Conservation (phyloP, 805 yeast species). For the Candida ipomoeae region DNA sequence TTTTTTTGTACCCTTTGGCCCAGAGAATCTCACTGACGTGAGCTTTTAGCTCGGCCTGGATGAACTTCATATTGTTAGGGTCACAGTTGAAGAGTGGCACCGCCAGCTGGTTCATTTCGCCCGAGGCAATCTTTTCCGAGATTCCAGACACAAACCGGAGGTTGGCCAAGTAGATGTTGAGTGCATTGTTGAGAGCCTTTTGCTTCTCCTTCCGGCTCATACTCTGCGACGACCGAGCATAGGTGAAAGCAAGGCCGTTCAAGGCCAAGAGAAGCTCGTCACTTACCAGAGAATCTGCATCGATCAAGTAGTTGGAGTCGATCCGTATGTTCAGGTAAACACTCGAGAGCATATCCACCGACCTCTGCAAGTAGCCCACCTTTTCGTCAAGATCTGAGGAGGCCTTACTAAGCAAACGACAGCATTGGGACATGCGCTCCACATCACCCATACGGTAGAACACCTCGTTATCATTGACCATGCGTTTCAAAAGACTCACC, state of each 20-base stretch:
- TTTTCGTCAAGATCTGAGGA: conserved; percentile 18
- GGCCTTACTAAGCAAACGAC: conserved; percentile 32
- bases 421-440: conserved; percentile 37
- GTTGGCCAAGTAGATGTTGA: conserved; percentile 36
- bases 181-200: conserved; percentile 21
- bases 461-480: conserved; percentile 34
- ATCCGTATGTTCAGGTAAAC: conserved; percentile 26
- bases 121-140: conserved; percentile 15
- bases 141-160: conserved; percentile 24
- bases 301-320: conserved; percentile 24
- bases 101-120: conserved; percentile 22
- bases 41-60: conserved; percentile 31
- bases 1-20: conserved; percentile 35
- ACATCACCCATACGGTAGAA: conserved; percentile 39
- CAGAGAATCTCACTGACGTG: conserved; percentile 41
- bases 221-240: conserved; percentile 17
- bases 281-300: conserved; percentile 26
- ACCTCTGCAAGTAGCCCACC: conserved; percentile 25
- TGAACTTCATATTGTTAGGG: conserved; percentile 24
- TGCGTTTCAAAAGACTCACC: conserved; percentile 23
- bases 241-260: conserved; percentile 31
- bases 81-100: conserved; percentile 38
- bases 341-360: conserved; percentile 30
- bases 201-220: conserved; percentile 10
- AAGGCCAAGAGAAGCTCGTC: conserved; percentile 35